phyloP scores from a whole-genome alignment of 2,329 filamentous ascomycete species.

The Cryphonectria naterciae region DNA sequence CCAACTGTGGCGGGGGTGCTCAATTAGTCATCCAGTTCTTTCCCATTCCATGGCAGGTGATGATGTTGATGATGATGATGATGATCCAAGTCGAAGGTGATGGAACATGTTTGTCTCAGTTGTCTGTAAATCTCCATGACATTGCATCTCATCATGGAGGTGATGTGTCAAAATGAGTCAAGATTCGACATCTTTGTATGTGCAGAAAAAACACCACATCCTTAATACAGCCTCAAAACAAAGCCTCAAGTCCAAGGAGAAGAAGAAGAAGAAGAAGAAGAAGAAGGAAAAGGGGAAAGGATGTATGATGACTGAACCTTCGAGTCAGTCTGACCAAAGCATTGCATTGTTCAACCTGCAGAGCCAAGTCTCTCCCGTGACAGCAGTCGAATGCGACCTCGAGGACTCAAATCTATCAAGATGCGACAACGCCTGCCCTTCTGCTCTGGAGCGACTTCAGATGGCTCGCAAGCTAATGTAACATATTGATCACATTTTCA shows the following conservation, averaged over 20 bases:
- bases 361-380: background rate
- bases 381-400: background rate
- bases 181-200: no score
- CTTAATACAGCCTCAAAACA: no score
- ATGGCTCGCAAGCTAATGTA: background rate
- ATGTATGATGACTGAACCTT: background rate
- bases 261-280: no score
- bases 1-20: background rate
- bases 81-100: background rate
- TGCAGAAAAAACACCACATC: background rate
- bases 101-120: background rate
- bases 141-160: background rate
- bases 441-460: no score
- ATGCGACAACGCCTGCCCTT: no score
- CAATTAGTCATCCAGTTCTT: background rate
- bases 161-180: background rate
- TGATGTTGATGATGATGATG: background rate
- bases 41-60: background rate
- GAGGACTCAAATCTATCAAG: background rate
- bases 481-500: background rate
- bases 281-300: background rate
- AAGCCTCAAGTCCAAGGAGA: no score
- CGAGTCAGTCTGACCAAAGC: background rate
- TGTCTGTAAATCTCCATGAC: background rate
- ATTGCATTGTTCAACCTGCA: background rate